Evolutionary conservation across 2,329 filamentous ascomycete species (phyloP), one percentile per base, ranked within the genome.

Genomic region (Trichophyton equinum): DNA sequence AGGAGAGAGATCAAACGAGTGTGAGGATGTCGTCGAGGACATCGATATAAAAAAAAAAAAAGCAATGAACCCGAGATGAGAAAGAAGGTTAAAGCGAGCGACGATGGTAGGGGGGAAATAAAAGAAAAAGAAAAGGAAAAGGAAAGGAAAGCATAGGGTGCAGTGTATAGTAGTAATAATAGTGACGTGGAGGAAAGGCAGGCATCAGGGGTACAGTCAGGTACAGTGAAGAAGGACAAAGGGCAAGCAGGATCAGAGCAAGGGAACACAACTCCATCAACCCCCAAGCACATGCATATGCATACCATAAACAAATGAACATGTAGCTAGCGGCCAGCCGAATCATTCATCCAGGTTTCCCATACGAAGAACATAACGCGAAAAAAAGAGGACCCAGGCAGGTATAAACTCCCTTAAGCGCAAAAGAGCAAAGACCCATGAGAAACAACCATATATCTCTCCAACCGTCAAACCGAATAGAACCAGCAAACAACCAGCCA

Each of bases 281-380:
- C 33, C 27, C 51, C 27, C 27, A 13, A 13, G 25, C 51, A 55
- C 51, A 55, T 55, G 40, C 51, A 55, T 55, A 38, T 38, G 47
- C 51, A 55, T 55, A 55, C 51, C 27, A 36, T 55, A 55, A 36
- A 18, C 51, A 55, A 55, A 33, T 11, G 33, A 11, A 38, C 11
- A 38, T 38, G 33, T 36, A 55, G 27, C n/a, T 55, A 55, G 51
- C 51, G 51, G 51, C 51, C 51, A 55, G 51, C 51, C 51, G 51
- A 55, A 36, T 55, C 46, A 51, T 51, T 22, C 49, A 53, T 53
- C 51, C 51, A 55, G 51, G 51, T 55, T 20, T 20, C 27, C 27
- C 25, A 33, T 55, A 53, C 13, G 47, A 53, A 38, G 8, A 38
- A 11, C 33, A 38, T 30, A 38, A 38, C 13, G 33, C 33, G 33